Base-by-base conservation (phyloP, 257 asterid species). In the Rhazya stricta region DNA sequence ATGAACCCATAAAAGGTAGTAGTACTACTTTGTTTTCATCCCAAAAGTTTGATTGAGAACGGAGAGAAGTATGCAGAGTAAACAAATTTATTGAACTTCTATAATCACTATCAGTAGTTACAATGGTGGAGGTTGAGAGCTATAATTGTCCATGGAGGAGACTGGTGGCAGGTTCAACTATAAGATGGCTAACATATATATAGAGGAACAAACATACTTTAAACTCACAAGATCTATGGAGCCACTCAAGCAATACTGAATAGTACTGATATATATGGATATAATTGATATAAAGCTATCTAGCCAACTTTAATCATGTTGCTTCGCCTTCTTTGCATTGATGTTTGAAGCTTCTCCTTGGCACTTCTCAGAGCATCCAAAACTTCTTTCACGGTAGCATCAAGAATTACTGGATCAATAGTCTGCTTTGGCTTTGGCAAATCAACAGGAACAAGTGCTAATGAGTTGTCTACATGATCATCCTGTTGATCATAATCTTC, bases 401-500 rank as follows among this genome's bases (percentile, higher is more conserved):
- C 96, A 74, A 91, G 93, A 58, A 85, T 87, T 60, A 72, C 87
- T 29, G 93, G 91, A 84, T 90, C 91, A 67, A 87, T 48, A 7
- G 50, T 42, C 54, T 46, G 69, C 29, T 70, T 63, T 68, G 71
- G 43, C 72, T 84, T 79, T 10, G 72, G 85, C 50, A 41, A 69
- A 61, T 80, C 86, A 11, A 89, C 16, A 12, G 53, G 21, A 32
- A 90, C 88, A 37, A 94, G 72, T 69, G 85, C 86, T 81, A 80
- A 81, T 11, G 96, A 86, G 70, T 85, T 72, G 74, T 91, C 90
- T 58, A 72, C 88, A 9, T 67, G 27, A 25, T 82, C 81, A 29
- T 39, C 67, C 63, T 83, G 84, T 62, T 27, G 74, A 67, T 79
- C 83, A 6, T 70, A 45, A 18, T 68, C 79, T 74, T 37, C 65